These are phyloP conservation scores for Solanum virginianum DNA, from an alignment of 257 asterid species.

Conservation along the genomic window DNA sequence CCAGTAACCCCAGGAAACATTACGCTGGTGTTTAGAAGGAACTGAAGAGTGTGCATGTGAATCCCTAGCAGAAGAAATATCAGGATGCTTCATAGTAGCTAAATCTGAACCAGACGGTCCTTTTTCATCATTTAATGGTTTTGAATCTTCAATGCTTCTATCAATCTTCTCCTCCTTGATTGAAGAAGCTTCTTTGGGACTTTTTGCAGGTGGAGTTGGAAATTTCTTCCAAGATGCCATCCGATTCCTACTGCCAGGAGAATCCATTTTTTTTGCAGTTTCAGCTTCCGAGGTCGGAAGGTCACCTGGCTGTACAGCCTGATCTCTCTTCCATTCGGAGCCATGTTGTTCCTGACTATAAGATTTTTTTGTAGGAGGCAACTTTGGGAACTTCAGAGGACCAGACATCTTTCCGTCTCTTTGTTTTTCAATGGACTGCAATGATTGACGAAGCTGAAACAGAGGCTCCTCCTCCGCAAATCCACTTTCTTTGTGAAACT, in stretches of 20 bases:
- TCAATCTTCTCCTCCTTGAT: conserved; percentile 46
- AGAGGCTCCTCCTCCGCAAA: conserved; percentile 79
- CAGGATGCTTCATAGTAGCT: conserved; percentile 45
- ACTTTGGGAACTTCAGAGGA: conserved; percentile 33
- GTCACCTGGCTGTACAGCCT: conserved; percentile 25
- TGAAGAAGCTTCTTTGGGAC: conserved; percentile 47
- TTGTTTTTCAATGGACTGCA: conserved; percentile 59
- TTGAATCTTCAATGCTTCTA: conserved; percentile 31
- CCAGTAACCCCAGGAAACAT: conserved; percentile 91
- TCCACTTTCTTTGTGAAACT: conserved; percentile 93
- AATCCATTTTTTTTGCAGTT: conserved; percentile 29
- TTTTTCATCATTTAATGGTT: conserved; percentile 25
- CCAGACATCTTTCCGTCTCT: conserved; percentile 32
- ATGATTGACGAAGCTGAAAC: conserved; percentile 74
- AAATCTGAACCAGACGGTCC: conserved; percentile 40
- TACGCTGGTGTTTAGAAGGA: conserved; percentile 58
- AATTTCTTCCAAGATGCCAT: conserved; percentile 97
- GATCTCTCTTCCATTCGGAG: conserved; percentile 59
- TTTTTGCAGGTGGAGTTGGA: conserved; percentile 67
- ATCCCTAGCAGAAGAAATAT: conserved; percentile 49
- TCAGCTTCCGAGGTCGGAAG: conserved; percentile 34
- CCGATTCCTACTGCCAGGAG: conserved; percentile 55
- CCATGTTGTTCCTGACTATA: conserved; percentile 85
- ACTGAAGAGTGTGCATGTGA: conserved; percentile 27
- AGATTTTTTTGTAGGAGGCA: conserved; percentile 48